These are phyloP conservation scores for Xeromyces bisporus DNA, from an alignment of 495 filamentous ascomycete species.

Conservation along the genomic window DNA sequence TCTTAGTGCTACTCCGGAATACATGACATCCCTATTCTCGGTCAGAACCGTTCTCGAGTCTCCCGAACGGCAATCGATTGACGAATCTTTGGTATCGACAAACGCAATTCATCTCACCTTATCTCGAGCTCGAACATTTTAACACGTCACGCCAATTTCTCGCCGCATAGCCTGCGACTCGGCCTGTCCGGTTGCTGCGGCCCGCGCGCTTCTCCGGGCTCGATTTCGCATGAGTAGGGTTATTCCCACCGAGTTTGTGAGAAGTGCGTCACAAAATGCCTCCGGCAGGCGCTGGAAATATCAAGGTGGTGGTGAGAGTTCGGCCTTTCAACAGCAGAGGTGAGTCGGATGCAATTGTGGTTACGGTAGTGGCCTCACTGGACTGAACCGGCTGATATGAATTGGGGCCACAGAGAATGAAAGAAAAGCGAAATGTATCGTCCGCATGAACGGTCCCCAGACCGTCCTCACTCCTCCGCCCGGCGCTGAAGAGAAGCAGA, in stretches of 20 bases:
- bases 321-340: conserved; percentile 89
- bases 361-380: conserved; percentile 1
- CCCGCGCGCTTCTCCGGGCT: conserved; percentile 10
- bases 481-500: conserved; percentile 39
- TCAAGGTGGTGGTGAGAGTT: conserved; percentile 97
- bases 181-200: conserved; percentile 8
- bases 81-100: too few species aligned
- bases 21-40: too few species aligned
- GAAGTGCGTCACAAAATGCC: conserved; percentile 41
- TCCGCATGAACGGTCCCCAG: conserved; percentile 86
- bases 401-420: conserved; percentile 49
- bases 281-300: conserved; percentile 78
- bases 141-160: too few species aligned
- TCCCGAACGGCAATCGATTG: too few species aligned
- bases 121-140: too few species aligned
- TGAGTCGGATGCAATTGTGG: conserved; percentile 23
- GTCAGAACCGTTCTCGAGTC: too few species aligned
- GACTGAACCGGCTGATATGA: background rate
- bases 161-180: conserved; percentile 24
- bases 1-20: too few species aligned
- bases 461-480: conserved; percentile 70
- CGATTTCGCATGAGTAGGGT: conserved; percentile 2
- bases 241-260: too few species aligned
- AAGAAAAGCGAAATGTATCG: conserved; percentile 87
- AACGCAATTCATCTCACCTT: too few species aligned